Evolutionary conservation across 176 grass and related monocot genomes (phyloP).

Genomic region (Avena sativa): DNA sequence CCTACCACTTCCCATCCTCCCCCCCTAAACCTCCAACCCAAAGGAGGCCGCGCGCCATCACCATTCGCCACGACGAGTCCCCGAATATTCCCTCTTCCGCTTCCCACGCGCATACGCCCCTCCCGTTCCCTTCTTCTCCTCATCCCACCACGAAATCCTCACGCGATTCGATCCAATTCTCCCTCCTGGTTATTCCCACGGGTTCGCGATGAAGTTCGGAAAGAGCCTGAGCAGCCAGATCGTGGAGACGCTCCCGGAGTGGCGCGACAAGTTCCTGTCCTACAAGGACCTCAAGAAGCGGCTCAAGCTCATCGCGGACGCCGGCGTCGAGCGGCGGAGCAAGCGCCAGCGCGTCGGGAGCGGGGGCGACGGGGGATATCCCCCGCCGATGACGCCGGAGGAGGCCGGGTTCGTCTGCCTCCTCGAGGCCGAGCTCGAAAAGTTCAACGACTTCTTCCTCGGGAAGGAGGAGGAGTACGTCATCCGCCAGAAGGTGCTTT

Average conservation of each 20-base stretch:
- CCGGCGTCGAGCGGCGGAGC: background rate
- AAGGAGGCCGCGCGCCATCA: background rate
- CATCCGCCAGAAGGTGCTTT: conserved; percentile 82
- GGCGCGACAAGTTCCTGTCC: conserved; percentile 95
- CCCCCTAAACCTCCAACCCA: background rate
- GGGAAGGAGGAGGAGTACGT: conserved; percentile 98
- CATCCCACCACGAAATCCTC: background rate
- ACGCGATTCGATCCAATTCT: background rate
- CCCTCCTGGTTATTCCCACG: background rate
- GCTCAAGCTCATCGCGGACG: conserved; percentile 67
- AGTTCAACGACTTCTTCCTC: conserved; percentile 89
- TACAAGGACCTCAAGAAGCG: conserved; percentile 97
- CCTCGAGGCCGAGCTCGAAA: conserved; percentile 90
- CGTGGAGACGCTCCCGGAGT: conserved; percentile 96
- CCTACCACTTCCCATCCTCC: background rate
- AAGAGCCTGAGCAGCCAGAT: conserved; percentile 94
- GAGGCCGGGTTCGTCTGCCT: conserved; percentile 77
- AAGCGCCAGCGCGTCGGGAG: background rate
- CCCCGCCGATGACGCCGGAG: conserved; percentile 59
- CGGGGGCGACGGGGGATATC: background rate
- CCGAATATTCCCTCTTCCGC: conserved; percentile 6
- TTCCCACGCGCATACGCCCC: background rate
- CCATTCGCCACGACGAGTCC: background rate
- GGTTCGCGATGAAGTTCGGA: conserved; percentile 81
- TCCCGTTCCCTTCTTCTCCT: background rate